Evolutionary conservation across 2,329 filamentous ascomycete genomes (phyloP), one percentile per base, ranked within the genome.

Genomic region (Spiromastix sp.): DNA sequence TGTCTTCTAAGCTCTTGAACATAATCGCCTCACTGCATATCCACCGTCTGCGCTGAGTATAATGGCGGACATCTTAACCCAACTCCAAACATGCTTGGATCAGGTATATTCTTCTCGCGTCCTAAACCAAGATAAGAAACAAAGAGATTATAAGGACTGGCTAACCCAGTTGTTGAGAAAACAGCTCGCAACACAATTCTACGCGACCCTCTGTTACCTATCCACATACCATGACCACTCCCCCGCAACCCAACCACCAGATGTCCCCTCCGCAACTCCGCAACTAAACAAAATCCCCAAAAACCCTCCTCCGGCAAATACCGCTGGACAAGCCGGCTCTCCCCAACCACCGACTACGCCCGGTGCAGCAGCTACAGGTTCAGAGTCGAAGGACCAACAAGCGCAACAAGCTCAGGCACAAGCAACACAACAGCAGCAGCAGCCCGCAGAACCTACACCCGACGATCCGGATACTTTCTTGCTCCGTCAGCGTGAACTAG

Each of bases 151-250:
- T 9, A 21, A 5, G n/a, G 7, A 19, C 4, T n/a, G 43, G 24
- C 30, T 30, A 19, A 32, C 26, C 29, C 20, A 30, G 8, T 7
- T 30, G 6, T 25, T 37, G 34, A 27, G 29, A 16, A n/a, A 17
- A 36, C 38, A 66, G 61, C 60, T 68, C 20, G 61, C 63, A 48
- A 68, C 63, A 31, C 66, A 69, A 56, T 66, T 67, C 59, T 68
- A 67, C 51, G 63, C 65, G 36, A 67, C 64, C 20, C 53, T 68
- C 37, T 59, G 61, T 52, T 69, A 68, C 48, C 55, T 68, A 38
- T 60, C 52, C 36, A 62, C 54, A 38, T 66, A 64, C 52, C 63
- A 61, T 50, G 64, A 61, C 50, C 60, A 58, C 46, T 61, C 54
- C 28, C 56, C 54, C 37, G 60, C 55, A 19, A 57, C 40, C 9